Conservation (phyloP, 768 basidiomycete species). For the Strobilomyces echinocephalus region DNA sequence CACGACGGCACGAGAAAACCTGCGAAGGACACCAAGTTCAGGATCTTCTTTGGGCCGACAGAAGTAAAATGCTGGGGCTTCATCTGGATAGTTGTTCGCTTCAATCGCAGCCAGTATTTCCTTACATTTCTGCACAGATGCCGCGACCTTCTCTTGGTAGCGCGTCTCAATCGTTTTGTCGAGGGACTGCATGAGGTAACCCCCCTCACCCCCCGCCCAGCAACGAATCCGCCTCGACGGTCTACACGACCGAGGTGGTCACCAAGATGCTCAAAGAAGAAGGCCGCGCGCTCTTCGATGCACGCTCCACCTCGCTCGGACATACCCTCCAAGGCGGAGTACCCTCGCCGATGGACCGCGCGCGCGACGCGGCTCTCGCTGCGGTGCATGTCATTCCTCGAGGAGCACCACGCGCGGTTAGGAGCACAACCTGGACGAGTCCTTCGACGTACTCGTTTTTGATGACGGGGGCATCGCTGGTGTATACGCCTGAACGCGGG, state of each 20-base stretch:
- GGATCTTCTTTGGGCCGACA: too few species aligned
- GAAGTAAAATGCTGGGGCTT: too few species aligned
- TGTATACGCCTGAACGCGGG: slow-evolving; percentile 91
- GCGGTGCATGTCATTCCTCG: slow-evolving; percentile 93
- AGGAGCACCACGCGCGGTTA: slow-evolving; percentile 64
- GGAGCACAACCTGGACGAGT: slow-evolving; percentile 45
- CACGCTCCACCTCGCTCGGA: slow-evolving; percentile 91
- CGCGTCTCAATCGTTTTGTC: too few species aligned
- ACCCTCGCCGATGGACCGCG: slow-evolving; percentile 92
- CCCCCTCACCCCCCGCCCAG: slow-evolving; percentile 33
- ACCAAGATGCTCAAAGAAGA: slow-evolving; percentile 95
- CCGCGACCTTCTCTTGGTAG: too few species aligned
- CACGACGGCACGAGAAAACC: too few species aligned
- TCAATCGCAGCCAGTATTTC: too few species aligned
- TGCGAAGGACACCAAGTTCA: too few species aligned
- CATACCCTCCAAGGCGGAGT: slow-evolving; percentile 96
- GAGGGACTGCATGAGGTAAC: slow-evolving; percentile 85
- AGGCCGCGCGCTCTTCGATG: slow-evolving; percentile 87
- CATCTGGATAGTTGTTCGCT: too few species aligned
- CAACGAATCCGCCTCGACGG: slow-evolving; percentile 78
- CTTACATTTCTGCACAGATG: slow-evolving; percentile 24
- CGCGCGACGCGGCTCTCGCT: slow-evolving; percentile 84
- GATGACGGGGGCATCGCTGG: slow-evolving; percentile 88
- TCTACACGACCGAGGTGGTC: slow-evolving; percentile 89
- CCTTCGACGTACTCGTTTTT: too few species aligned